A percentile compares a stretch with the other conserved stretches of the same genome.
phyloP scores from a whole-genome alignment of 2,329 filamentous ascomycete genomes.

The Endoconidiophora laricicola region DNA sequence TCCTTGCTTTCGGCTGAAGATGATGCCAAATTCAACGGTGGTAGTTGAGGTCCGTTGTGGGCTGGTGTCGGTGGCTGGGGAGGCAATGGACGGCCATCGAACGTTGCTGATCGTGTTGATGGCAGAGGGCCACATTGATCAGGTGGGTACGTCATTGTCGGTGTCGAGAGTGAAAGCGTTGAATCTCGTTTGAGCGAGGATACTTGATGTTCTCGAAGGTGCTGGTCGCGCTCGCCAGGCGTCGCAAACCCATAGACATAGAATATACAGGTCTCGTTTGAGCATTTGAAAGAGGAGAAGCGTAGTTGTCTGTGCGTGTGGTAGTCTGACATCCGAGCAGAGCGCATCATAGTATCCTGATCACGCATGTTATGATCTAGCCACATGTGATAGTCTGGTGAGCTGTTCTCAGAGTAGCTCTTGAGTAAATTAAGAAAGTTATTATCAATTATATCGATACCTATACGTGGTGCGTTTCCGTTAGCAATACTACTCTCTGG shows the following conservation, averaged over 20 bases:
- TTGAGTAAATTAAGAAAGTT: slow-evolving; percentile 25
- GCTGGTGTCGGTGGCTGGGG: not conserved
- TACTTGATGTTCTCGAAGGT: slow-evolving; percentile 30
- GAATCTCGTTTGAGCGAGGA: slow-evolving; percentile 26
- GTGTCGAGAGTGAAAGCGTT: slow-evolving; percentile 24
- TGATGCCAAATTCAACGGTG: not conserved
- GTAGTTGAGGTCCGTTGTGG: not conserved
- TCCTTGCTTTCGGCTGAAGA: not conserved
- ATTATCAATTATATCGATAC: slow-evolving; percentile 27
- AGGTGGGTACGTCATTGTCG: slow-evolving; percentile 20
- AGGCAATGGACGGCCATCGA: not conserved
- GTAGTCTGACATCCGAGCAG: slow-evolving; percentile 10
- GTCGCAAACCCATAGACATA: slow-evolving; percentile 42
- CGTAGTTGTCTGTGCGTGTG: slow-evolving; percentile 13
- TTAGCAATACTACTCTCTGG: not conserved
- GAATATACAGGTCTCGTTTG: slow-evolving; percentile 36
- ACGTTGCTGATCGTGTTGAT: not conserved
- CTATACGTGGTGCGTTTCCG: slow-evolving; percentile 17
- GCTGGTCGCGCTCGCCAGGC: slow-evolving; percentile 33
- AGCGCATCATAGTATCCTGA: slow-evolving; percentile 5
- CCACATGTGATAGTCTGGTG: slow-evolving; percentile 5
- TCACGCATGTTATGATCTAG: slow-evolving; percentile 6
- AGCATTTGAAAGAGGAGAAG: slow-evolving; percentile 33
- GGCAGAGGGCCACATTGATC: not conserved
- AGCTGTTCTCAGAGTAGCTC: slow-evolving; percentile 21